phyloP scores from a whole-genome alignment of 805 yeast genomes.

The Ascoidea rubescens region DNA sequence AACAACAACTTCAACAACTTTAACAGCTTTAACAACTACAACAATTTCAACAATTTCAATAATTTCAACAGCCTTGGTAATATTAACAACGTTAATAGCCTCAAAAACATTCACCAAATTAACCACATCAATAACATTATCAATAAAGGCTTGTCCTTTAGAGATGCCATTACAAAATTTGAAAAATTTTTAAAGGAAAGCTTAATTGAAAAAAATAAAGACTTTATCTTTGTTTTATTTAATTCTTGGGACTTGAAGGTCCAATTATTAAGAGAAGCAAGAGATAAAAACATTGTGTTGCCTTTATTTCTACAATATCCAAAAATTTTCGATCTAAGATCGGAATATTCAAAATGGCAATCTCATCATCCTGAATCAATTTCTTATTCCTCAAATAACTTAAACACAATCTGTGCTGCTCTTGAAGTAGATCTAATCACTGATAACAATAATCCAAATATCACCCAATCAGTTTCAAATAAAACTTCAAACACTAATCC shows the following conservation, averaged over 20 bases:
- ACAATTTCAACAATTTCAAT: not conserved
- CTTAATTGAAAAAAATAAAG: constrained; percentile 17
- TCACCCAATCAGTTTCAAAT: not conserved
- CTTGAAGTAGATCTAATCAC: constrained; percentile 1
- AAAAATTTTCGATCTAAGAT: constrained; percentile 57
- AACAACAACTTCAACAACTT: too few relatives aligned
- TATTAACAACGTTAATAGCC: too few relatives aligned
- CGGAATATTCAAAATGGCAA: constrained; percentile 66
- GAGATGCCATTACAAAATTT: not conserved
- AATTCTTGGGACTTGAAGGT: constrained; percentile 63
- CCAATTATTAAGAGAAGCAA: constrained; percentile 66
- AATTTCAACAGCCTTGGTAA: too few relatives aligned
- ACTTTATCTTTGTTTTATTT: constrained; percentile 53
- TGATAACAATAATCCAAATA: not conserved
- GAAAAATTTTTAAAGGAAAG: not conserved
- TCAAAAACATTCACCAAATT: too few relatives aligned
- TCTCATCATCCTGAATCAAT: constrained; percentile 39
- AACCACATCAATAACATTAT: not conserved
- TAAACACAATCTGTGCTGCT: not conserved
- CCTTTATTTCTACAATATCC: constrained; percentile 71
- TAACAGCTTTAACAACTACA: too few relatives aligned
- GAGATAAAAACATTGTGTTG: constrained; percentile 56
- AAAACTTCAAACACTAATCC: not conserved
- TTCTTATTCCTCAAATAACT: constrained; percentile 9
- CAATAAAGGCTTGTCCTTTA: not conserved